Base-by-base conservation (phyloP, 257 asterid species). In the Marsdenia floribunda region DNA sequence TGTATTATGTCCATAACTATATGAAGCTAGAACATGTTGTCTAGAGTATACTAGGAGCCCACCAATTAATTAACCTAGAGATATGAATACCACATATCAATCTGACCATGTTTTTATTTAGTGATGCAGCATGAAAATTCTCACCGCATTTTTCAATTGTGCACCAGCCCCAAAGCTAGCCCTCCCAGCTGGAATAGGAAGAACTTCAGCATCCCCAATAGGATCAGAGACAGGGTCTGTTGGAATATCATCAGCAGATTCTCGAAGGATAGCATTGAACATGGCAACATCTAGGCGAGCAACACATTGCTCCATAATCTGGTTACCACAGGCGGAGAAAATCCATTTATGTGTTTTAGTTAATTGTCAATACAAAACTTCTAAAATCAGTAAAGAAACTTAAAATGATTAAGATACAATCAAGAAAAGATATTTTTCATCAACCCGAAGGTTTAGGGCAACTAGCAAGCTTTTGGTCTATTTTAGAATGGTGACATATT, bases 121-220 rank as follows among this genome's bases (percentile, higher is more conserved):
- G 46, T 35, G 13, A 21, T 12, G 29, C 19, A 18, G 73, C 66
- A 21, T 46, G 0, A 21, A 40, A 59, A 60, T 74, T 71, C 93
- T 87, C 75, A 90, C 98, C 80, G 86, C 89, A 76, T 82, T 90
- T 82, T 93, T 93, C 75, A 90, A 89, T 69, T 90, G 97, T 35
- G 93, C 98, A 78, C 98, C 98, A 65, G 96, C 90, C 35, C 93
- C 93, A 73, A 93, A 93, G 82, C 98, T 90, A 72, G 94, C 85
- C 80, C 87, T 84, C 82, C 94, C 97, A 10, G 89, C 76, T 73
- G 88, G 91, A 81, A 93, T 81, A 14, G 98, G 98, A 73, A 93
- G 97, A 85, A 90, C 97, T 42, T 78, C 79, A 8, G 89, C 82
- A 80, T 93, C 94, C 82, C 91, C 79, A 68, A 93, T 89, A 6